Evolutionary conservation across 371 early-diverging fungal species (phyloP), one percentile per base, ranked within the genome.

Genomic region (Rhizomucor miehei): DNA sequence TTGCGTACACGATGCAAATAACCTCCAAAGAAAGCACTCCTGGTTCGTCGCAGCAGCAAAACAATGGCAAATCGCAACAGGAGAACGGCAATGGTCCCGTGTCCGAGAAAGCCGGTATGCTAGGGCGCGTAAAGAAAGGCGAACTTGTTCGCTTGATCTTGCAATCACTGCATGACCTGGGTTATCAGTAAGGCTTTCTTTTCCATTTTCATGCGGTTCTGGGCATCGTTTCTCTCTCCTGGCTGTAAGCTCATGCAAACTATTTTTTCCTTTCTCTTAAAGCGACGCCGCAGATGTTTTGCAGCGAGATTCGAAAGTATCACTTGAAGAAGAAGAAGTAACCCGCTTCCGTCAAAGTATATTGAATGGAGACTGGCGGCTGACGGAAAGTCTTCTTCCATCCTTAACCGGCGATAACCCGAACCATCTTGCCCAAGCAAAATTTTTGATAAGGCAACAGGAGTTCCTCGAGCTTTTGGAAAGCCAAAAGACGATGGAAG

Each of bases 121-220:
- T 55, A 25, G 55, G 55, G 35, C 55, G 48, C 34, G 55, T 57
- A 44, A 50, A 51, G 36, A 75, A 79, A 37, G 82, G 86, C 38
- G 94, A 97, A 64, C 73, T 94, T 3, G 89, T 94, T 19, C 82
- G 96, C 13, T 63, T 97, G 11, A 87, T 96, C 68, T 62, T 91
- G 23, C 95, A 97, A 63, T 75, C 90, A 25, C 69, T 97, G 34
- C 75, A 81, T n/a, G 88, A 89, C 50, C 74, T 93, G 51, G 94
- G 93, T 6, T 92, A 89, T 60, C 77, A 62, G 92, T 92, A 79
- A 68, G 70, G 46, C 37, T 47, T 21, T 25, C 41, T 54, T 44
- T 29, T 16, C 0, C 19, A 8, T 35, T 20, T 48, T 51, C 29
- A n/a, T 54, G 29, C 21, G 12, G 38, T 25, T 3, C 12, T 40